Base-by-base conservation (phyloP, 2,329 filamentous ascomycete species). In the Amesomyces nigricolor region DNA sequence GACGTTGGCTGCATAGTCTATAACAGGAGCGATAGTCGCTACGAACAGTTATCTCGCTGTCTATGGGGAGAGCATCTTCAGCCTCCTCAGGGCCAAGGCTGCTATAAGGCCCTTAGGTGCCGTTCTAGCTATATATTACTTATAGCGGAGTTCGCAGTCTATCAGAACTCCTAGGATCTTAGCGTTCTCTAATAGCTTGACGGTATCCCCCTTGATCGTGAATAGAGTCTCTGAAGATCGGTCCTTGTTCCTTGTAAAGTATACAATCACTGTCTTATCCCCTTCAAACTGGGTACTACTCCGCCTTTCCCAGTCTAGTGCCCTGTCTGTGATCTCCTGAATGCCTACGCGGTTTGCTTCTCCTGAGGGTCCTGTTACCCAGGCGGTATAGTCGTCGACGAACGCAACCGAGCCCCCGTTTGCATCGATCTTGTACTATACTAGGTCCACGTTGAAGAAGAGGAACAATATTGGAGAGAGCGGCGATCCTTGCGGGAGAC, bases 1-100 rank as follows among this genome's bases (percentile, higher is more conserved):
- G 35, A 59, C 52, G 14, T 48, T 59, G n/a, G 61, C 57, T 30
- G 60, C 58, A 43, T 63, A 63, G 53, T 63, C 57, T 22, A 61
- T 55, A 11, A 61, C 50, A 22, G 52, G 60, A 11, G 56, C 58
- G 11, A 63, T 58, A 44, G 51, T 63, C 38, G 57, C 48, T 16
- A 54, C 51, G 47, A 59, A 63, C 8, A 62, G 47, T 49, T 62
- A 54, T 49, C 60, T 50, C 29, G 58, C 53, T 32, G 40, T 63
- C 37, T 52, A 53, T 22, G 54, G 56, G 16, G 49, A 57, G 11
- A 62, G 47, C 22, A 53, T 53, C 49, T 59, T 58, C 9, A 62
- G 56, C 49, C 60, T 56, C 48, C 56, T 61, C 14, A 63, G 37
- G n/a, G 55, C 61, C 4, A 62, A 14, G 29, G 59, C 61, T 16